Conservation (phyloP, 2,329 filamentous ascomycete species). For the Claviceps citrina region DNA sequence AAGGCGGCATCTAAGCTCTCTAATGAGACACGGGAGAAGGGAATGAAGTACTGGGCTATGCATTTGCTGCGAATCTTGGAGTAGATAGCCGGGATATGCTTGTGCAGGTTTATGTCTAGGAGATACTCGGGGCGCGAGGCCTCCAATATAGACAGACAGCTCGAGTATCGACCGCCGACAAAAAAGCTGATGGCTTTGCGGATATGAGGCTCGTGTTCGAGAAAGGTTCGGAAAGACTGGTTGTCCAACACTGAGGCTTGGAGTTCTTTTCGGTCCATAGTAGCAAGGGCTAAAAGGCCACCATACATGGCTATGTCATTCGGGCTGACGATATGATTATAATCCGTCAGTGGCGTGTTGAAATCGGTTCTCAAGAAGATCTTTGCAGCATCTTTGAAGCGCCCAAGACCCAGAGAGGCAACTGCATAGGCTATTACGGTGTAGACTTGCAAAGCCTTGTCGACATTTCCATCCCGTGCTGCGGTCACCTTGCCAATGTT, state of each 20-base stretch:
- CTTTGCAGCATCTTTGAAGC: conserved; percentile 48
- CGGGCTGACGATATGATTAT: conserved; percentile 57
- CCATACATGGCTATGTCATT: conserved; percentile 92
- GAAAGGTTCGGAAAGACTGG: conserved; percentile 62
- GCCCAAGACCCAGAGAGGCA: conserved; percentile 30
- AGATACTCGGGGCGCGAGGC: conserved; percentile 71
- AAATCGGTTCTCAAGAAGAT: conserved; percentile 52
- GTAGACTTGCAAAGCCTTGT: conserved; percentile 31
- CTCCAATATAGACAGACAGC: conserved; percentile 69
- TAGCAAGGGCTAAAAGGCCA: conserved; percentile 75
- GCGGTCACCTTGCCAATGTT: conserved; percentile 47
- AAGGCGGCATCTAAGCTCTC: conserved; percentile 67
- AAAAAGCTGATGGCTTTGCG: conserved; percentile 82
- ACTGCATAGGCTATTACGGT: conserved; percentile 36
- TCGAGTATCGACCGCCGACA: conserved; percentile 76
- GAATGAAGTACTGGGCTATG: conserved; percentile 82
- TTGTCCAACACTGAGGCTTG: conserved; percentile 68
- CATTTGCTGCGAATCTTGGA: conserved; percentile 70
- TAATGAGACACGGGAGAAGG: conserved; percentile 76
- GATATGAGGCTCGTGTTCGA: conserved; percentile 88
- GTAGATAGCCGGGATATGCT: conserved; percentile 57
- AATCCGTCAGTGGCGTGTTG: conserved; percentile 32
- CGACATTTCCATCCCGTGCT: conserved; percentile 31
- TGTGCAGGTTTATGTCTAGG: conserved; percentile 75
- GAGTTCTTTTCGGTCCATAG: conserved; percentile 67